Percentiles rank a stretch among this genome's conserved stretches.
Evolutionary conservation across 495 filamentous ascomycete species (phyloP).

Genomic region (Neurospora hispaniola): DNA sequence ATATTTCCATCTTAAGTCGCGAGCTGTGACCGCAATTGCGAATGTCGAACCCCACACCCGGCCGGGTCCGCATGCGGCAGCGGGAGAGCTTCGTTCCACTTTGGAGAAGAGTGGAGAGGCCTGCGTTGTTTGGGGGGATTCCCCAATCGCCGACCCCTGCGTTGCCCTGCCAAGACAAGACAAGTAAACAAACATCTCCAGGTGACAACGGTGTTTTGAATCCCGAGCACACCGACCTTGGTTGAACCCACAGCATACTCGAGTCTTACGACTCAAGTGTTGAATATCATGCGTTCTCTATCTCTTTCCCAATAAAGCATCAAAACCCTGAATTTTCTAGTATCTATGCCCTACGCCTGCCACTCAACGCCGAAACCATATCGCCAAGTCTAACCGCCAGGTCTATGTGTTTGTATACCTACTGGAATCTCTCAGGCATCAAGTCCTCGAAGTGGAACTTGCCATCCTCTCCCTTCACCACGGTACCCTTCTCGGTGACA

Average conservation of each 20-base stretch:
- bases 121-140: background rate
- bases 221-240: background rate
- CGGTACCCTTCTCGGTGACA: constrained; percentile 83
- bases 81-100: background rate
- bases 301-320: background rate
- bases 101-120: background rate
- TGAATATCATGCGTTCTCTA: background rate
- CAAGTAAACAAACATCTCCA: background rate
- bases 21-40: background rate
- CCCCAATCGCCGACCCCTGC: background rate
- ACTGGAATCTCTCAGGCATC: constrained; percentile 36
- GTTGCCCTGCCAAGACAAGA: background rate
- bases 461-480: constrained; percentile 66
- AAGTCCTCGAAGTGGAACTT: constrained; percentile 55
- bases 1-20: background rate
- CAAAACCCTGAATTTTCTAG: background rate
- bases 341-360: background rate
- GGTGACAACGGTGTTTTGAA: background rate
- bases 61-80: background rate
- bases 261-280: background rate
- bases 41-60: background rate
- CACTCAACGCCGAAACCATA: background rate
- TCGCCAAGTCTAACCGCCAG: background rate
- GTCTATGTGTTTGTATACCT: background rate
- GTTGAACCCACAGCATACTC: background rate